A percentile compares a stretch with the other conserved stretches of the same genome.
Conservation (phyloP, 2,329 filamentous ascomycete genomes). For the Alternaria triticina region DNA sequence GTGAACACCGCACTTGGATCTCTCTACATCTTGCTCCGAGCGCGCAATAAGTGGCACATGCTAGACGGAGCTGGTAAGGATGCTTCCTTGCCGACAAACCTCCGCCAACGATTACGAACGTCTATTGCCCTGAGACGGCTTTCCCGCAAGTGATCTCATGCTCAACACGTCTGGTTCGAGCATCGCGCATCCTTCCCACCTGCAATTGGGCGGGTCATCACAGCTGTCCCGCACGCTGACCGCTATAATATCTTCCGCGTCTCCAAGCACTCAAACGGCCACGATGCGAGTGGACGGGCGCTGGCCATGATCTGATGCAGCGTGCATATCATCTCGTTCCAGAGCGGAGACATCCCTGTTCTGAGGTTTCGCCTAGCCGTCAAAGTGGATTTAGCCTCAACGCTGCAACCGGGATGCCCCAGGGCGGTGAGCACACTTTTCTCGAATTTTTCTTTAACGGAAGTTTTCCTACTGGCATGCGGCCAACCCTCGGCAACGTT, state of each 20-base stretch:
- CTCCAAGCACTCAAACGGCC: slow-evolving; percentile 27
- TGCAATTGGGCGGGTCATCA: slow-evolving; percentile 23
- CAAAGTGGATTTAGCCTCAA: slow-evolving; percentile 41
- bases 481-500: slow-evolving; percentile 22
- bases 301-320: slow-evolving; percentile 40
- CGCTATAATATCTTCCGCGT: slow-evolving; percentile 29
- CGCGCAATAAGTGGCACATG: slow-evolving; percentile 9
- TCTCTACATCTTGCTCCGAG: slow-evolving; percentile 10
- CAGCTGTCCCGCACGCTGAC: slow-evolving; percentile 35
- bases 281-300: slow-evolving; percentile 21
- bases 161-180: slow-evolving; percentile 10
- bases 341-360: slow-evolving; percentile 33
- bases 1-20: slow-evolving; percentile 9
- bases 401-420: slow-evolving; percentile 27
- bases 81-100: slow-evolving; percentile 9
- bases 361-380: slow-evolving; percentile 26
- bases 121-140: slow-evolving; percentile 12
- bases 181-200: slow-evolving; percentile 15
- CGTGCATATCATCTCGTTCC: slow-evolving; percentile 41
- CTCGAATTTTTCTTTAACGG: slow-evolving; percentile 26
- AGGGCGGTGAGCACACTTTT: slow-evolving; percentile 43
- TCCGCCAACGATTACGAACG: slow-evolving; percentile 7
- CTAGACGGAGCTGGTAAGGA: slow-evolving; percentile 6
- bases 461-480: slow-evolving; percentile 19
- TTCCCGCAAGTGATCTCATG: slow-evolving; percentile 25